A percentile compares a stretch with the other conserved stretches of the same genome.
These are phyloP conservation scores for Flueggea neowawraea DNA, from an alignment of 441 rosid species.

Conservation along the genomic window DNA sequence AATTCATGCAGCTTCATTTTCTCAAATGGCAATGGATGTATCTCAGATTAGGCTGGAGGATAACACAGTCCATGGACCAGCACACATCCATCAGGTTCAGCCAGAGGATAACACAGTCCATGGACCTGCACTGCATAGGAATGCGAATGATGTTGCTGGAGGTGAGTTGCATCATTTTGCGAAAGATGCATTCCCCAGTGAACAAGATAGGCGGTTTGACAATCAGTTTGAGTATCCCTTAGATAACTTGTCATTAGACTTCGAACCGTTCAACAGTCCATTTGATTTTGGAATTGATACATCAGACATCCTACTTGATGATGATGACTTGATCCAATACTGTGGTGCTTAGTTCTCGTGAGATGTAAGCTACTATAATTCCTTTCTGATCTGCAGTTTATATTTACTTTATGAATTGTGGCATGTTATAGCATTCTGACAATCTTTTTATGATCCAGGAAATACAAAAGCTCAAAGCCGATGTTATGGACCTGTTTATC, in stretches of 20 bases:
- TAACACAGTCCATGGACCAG: no score
- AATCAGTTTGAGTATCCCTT: constrained; percentile 54
- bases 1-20: constrained; percentile 34
- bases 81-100: no score
- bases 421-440: not conserved
- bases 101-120: no score
- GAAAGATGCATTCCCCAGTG: constrained; percentile 39
- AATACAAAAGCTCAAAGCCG: constrained; percentile 12
- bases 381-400: constrained; percentile 9
- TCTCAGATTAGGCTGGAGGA: constrained; percentile 32
- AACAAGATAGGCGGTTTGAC: constrained; percentile 53
- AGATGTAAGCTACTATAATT: constrained; percentile 16
- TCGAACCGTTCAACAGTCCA: constrained; percentile 34
- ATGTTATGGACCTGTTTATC: not conserved
- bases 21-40: constrained; percentile 35
- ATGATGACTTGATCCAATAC: constrained; percentile 54
- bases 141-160: constrained; percentile 35
- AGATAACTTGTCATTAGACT: constrained; percentile 43
- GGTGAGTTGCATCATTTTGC: constrained; percentile 32
- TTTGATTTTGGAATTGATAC: constrained; percentile 28
- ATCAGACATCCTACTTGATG: constrained; percentile 36
- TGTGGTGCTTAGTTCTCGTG: constrained; percentile 49
- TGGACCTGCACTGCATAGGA: constrained; percentile 27
- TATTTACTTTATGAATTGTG: not conserved
- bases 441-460: constrained; percentile 13